phyloP scores from a whole-genome alignment of 805 yeast genomes.

The Lipomyces starkeyi region DNA sequence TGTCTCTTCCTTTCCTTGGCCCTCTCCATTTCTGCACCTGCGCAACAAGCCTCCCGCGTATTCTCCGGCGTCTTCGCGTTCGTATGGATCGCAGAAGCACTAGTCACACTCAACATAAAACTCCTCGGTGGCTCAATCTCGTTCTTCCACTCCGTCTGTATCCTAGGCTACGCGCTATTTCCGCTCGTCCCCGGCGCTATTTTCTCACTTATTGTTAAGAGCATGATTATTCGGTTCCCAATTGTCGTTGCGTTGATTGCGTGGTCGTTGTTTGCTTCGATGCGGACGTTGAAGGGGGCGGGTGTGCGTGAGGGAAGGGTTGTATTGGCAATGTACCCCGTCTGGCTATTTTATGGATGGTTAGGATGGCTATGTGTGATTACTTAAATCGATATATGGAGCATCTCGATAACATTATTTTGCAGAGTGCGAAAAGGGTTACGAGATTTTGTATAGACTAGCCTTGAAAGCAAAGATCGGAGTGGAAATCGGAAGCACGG shows the following conservation, averaged over 20 bases:
- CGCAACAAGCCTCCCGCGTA: constrained; percentile 56
- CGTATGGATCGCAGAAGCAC: constrained; percentile 65
- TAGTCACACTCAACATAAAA: constrained; percentile 69
- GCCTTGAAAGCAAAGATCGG: neutral
- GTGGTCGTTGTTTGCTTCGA: constrained; percentile 72
- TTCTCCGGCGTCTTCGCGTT: constrained; percentile 69
- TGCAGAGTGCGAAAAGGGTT: neutral
- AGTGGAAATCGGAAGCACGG: neutral
- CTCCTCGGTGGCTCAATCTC: constrained; percentile 66
- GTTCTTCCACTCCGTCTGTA: constrained; percentile 69
- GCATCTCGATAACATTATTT: neutral
- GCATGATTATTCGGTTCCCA: constrained; percentile 57
- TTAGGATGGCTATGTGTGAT: constrained; percentile 72
- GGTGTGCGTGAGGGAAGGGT: constrained; percentile 70
- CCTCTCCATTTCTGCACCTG: constrained; percentile 53
- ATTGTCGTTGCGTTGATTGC: constrained; percentile 55
- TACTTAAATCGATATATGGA: constrained; percentile 46
- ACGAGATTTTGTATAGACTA: neutral
- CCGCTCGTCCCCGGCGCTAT: constrained; percentile 64
- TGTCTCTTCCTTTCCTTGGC: constrained; percentile 61
- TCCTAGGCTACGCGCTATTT: constrained; percentile 72
- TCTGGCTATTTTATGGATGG: constrained; percentile 64
- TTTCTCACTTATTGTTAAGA: constrained; percentile 55
- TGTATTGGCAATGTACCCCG: constrained; percentile 68
- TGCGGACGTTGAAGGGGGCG: constrained; percentile 61